Evolutionary conservation across 176 grass and related monocot species (phyloP).

Genomic region (Themeda triandra): DNA sequence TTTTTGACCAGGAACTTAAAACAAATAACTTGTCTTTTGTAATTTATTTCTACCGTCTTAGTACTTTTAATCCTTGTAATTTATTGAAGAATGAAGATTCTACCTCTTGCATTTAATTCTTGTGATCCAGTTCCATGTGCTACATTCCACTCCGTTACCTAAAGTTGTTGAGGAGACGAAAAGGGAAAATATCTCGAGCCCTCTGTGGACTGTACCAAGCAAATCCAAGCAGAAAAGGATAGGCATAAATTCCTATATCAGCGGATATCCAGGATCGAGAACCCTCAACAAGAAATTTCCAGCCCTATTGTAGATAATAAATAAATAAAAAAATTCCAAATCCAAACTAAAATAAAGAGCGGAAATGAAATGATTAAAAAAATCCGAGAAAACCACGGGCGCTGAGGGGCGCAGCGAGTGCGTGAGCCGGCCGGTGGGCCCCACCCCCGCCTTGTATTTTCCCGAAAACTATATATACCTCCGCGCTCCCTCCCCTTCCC

Average conservation of each 20-base stretch:
- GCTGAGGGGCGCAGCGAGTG: slow-evolving; percentile 21
- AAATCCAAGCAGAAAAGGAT: neutral
- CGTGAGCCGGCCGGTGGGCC: slow-evolving; percentile 32
- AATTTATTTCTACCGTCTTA: neutral
- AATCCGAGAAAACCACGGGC: neutral
- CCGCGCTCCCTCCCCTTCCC: slow-evolving; percentile 35
- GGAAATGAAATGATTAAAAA: neutral
- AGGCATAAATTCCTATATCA: neutral
- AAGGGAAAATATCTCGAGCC: neutral
- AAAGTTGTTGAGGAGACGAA: neutral
- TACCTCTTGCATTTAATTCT: neutral
- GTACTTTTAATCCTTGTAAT: neutral
- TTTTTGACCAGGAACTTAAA: no score
- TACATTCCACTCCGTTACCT: neutral
- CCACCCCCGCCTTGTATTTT: slow-evolving; percentile 55
- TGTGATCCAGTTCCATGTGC: neutral
- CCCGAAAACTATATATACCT: slow-evolving; percentile 98
- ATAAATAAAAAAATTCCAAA: neutral
- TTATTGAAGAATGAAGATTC: neutral
- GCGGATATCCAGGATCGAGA: slow-evolving; percentile 4
- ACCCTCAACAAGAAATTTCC: neutral
- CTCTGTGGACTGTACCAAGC: neutral
- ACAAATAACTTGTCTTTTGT: neutral
- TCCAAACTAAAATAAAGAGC: neutral
- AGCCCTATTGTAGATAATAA: neutral